Evolutionary conservation across 2,329 filamentous ascomycete species (phyloP).

Genomic region (Apiospora aurea): DNA sequence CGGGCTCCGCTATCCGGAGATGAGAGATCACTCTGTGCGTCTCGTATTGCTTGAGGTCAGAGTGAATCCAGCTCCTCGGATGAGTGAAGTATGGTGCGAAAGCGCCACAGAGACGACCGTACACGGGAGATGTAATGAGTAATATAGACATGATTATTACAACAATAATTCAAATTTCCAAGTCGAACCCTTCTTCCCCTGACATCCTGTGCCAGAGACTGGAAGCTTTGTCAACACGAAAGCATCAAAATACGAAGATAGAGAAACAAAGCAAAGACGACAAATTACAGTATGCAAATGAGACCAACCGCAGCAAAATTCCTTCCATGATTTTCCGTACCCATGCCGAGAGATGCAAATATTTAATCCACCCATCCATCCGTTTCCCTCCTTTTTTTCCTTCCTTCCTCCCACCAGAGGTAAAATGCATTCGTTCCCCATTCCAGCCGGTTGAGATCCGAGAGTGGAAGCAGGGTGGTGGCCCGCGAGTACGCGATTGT

Average conservation of each 20-base stretch:
- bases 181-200: not conserved
- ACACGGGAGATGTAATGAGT: not conserved
- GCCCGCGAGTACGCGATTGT: not conserved
- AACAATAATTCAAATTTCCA: not conserved
- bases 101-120: not conserved
- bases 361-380: not conserved
- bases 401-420: not conserved
- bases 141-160: not conserved
- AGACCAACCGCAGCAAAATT: slow-evolving; percentile 12
- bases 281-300: not conserved
- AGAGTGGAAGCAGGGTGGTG: not conserved
- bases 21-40: not conserved
- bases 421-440: not conserved
- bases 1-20: not conserved
- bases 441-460: not conserved
- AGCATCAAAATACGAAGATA: slow-evolving; percentile 12
- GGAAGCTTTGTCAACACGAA: not conserved
- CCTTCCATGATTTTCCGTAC: not conserved
- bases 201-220: not conserved
- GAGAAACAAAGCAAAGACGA: not conserved
- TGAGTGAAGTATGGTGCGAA: not conserved
- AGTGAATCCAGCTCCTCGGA: not conserved
- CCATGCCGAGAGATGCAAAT: not conserved
- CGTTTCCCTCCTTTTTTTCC: not conserved
- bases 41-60: not conserved